Percentiles rank a stretch among this genome's conserved stretches.
These are phyloP conservation scores for Patellifolia procumbens DNA, from an alignment of 179 eudicot genomes.

Conservation along the genomic window DNA sequence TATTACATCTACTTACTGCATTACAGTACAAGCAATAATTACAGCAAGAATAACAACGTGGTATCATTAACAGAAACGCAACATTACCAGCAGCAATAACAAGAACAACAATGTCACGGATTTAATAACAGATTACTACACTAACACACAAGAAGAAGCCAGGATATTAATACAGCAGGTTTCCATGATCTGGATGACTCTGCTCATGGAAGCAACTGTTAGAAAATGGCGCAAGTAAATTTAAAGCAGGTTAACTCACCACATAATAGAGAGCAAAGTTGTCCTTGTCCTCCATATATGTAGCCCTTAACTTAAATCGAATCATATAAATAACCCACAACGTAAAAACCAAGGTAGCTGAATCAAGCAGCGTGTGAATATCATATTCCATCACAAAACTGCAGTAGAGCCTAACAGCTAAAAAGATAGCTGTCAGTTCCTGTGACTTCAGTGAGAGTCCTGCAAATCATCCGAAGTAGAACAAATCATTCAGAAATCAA, in stretches of 20 bases:
- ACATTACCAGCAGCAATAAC: too few species aligned
- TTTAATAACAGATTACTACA: background rate
- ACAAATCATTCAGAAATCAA: background rate
- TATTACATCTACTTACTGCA: background rate
- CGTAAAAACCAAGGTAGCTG: constrained; percentile 62
- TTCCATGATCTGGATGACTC: background rate
- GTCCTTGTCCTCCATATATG: constrained; percentile 77
- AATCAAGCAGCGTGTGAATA: constrained; percentile 76
- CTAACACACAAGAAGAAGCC: background rate
- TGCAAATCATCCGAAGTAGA: constrained; percentile 32
- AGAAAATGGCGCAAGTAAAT: background rate
- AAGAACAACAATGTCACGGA: too few species aligned
- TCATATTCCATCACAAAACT: constrained; percentile 65
- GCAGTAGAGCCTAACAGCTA: constrained; percentile 74
- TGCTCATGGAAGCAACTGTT: background rate
- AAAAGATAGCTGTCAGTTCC: constrained; percentile 65
- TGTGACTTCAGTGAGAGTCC: constrained; percentile 70
- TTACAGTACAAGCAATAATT: too few species aligned
- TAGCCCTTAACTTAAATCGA: constrained; percentile 57
- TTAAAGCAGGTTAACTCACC: constrained; percentile 43
- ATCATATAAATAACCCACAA: constrained; percentile 78
- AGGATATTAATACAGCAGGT: background rate
- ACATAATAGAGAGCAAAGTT: constrained; percentile 62
- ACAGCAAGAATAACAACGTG: too few species aligned
- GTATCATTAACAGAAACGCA: too few species aligned